Percentiles rank a stretch among this genome's conserved stretches.
Evolutionary conservation across 2,329 filamentous ascomycete genomes (phyloP).

Genomic region (Paraphaeosphaeria minitans): DNA sequence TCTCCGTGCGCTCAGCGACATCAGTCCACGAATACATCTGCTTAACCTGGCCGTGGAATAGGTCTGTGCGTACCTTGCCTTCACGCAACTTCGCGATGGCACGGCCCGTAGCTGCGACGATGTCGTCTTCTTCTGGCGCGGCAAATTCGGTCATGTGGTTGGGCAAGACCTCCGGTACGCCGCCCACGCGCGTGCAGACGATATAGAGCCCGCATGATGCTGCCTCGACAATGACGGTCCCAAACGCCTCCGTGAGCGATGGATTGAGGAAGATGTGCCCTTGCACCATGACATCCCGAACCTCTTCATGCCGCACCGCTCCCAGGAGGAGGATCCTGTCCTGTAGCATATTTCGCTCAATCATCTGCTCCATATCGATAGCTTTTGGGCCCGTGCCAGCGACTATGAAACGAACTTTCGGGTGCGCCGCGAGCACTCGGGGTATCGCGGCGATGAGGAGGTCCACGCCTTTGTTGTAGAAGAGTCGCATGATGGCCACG

Average conservation of each 20-base stretch:
- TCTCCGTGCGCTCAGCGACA: constrained; percentile 89
- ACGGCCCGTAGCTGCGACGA: constrained; percentile 85
- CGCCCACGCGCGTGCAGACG: constrained; percentile 93
- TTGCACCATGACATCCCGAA: constrained; percentile 94
- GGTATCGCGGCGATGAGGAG: constrained; percentile 95
- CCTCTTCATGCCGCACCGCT: constrained; percentile 91
- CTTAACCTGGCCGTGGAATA: constrained; percentile 95
- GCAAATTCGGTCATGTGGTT: constrained; percentile 98
- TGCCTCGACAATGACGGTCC: constrained; percentile 96
- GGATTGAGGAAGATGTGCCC: constrained; percentile 97
- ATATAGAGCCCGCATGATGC: constrained; percentile 95
- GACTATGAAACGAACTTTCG: constrained; percentile 95
- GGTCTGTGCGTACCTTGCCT: constrained; percentile 86
- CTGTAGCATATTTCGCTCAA: constrained; percentile 91
- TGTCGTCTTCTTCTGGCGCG: constrained; percentile 92
- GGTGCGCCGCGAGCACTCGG: constrained; percentile 84
- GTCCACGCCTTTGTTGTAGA: constrained; percentile 98
- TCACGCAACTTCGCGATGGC: constrained; percentile 86
- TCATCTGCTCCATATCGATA: constrained; percentile 97
- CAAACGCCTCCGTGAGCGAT: constrained; percentile 93
- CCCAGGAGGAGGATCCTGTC: constrained; percentile 93
- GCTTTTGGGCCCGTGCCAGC: constrained; percentile 95
- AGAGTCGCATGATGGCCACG: constrained; percentile 93
- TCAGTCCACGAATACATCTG: constrained; percentile 99
- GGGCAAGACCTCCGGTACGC: constrained; percentile 94